These are phyloP conservation scores for Homolaphlyctis polyrhiza DNA, from an alignment of 371 early-diverging fungal species.

Conservation along the genomic window DNA sequence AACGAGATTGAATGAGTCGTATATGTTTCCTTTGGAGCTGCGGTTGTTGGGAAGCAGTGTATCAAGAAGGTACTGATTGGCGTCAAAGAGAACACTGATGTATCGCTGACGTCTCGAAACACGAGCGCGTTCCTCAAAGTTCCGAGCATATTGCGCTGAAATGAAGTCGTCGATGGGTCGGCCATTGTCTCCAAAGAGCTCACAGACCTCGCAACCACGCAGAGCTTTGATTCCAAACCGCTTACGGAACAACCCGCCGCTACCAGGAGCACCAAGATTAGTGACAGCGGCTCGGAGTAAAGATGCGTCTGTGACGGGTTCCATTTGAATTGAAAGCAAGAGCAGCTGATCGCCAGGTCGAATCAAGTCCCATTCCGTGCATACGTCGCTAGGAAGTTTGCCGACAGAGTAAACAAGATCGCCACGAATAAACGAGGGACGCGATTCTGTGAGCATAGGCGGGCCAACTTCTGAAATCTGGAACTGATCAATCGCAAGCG, in stretches of 20 bases:
- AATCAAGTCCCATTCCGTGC: slow-evolving; percentile 84
- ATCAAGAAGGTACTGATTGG: slow-evolving; percentile 75
- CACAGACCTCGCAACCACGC: slow-evolving; percentile 83
- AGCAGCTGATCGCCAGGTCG: slow-evolving; percentile 78
- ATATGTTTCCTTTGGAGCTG: slow-evolving; percentile 42
- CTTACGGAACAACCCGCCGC: slow-evolving; percentile 37
- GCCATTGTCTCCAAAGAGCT: slow-evolving; percentile 70
- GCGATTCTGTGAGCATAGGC: slow-evolving; percentile 69
- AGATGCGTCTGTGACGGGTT: slow-evolving; percentile 8
- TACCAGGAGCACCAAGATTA: not conserved
- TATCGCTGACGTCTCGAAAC: slow-evolving; percentile 51
- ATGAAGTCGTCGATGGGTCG: slow-evolving; percentile 24
- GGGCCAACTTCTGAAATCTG: slow-evolving; percentile 62
- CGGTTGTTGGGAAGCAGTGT: slow-evolving; percentile 11
- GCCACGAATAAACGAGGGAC: slow-evolving; percentile 70
- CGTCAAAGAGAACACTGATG: slow-evolving; percentile 75
- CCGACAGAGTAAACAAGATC: slow-evolving; percentile 64
- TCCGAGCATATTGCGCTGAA: not conserved
- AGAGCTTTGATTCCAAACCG: slow-evolving; percentile 73
- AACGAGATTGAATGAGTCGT: slow-evolving; percentile 81
- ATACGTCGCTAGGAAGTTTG: slow-evolving; percentile 62
- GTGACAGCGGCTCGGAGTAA: not conserved
- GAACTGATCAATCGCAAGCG: slow-evolving; percentile 34
- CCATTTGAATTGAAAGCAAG: slow-evolving; percentile 65
- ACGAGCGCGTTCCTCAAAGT: slow-evolving; percentile 33